phyloP scores from a whole-genome alignment of 768 basidiomycete genomes.

The Mycena metata region DNA sequence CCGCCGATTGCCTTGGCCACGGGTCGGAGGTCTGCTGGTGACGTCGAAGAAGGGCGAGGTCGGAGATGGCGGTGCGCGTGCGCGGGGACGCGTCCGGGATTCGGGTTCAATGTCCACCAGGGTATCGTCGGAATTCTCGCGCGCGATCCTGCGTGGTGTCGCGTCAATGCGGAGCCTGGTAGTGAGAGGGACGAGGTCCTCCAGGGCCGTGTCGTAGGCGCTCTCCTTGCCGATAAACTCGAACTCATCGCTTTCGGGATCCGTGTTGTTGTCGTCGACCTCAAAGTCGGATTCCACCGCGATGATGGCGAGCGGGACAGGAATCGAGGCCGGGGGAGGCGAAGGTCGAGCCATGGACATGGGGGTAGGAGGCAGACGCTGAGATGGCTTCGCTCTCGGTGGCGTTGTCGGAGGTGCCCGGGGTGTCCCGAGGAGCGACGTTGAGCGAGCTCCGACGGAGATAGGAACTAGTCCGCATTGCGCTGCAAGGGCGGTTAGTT shows the following conservation, averaged over 20 bases:
- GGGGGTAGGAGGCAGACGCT: constrained; percentile 16
- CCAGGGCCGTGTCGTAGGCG: constrained; percentile 26
- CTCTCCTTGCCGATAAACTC: constrained; percentile 27
- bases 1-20: constrained; percentile 1
- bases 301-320: background rate
- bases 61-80: background rate
- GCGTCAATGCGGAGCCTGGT: constrained; percentile 11
- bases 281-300: background rate
- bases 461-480: constrained; percentile 20
- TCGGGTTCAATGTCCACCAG: constrained; percentile 4
- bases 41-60: constrained; percentile 5
- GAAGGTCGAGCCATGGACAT: constrained; percentile 6
- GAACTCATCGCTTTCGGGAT: constrained; percentile 16
- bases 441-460: constrained; percentile 26
- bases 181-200: constrained; percentile 19
- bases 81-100: background rate
- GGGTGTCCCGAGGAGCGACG: constrained; percentile 2
- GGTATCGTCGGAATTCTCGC: constrained; percentile 29
- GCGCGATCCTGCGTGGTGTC: background rate
- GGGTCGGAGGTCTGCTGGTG: background rate
- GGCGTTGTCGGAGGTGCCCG: background rate
- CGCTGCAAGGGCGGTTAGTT: constrained; percentile 1
- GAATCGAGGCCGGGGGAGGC: background rate
- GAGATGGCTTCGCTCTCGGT: background rate
- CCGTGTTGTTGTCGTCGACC: background rate